These are phyloP conservation scores for Pestalotiopsis sp. DNA, from an alignment of 2,329 filamentous ascomycete genomes.

Conservation along the genomic window DNA sequence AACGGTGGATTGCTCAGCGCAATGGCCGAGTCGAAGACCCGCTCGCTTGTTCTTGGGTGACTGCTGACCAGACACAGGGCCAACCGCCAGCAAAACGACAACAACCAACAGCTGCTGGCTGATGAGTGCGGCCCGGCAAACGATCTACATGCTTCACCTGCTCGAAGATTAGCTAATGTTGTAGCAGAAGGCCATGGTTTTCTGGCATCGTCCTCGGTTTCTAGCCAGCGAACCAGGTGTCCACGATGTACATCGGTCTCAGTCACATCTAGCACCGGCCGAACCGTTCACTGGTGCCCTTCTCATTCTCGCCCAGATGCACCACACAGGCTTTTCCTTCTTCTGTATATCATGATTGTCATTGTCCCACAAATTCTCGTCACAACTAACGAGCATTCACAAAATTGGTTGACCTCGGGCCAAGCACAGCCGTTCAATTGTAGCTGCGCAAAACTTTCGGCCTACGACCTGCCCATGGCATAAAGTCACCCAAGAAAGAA, in stretches of 20 bases:
- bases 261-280: not conserved
- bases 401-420: not conserved
- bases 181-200: not conserved
- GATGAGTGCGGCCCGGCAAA: slow-evolving; percentile 15
- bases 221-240: not conserved
- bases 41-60: slow-evolving; percentile 14
- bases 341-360: not conserved
- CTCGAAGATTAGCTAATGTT: not conserved
- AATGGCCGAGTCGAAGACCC: slow-evolving; percentile 13
- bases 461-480: not conserved
- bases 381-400: not conserved
- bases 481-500: too few relatives aligned
- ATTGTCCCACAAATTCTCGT: not conserved
- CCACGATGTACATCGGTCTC: not conserved
- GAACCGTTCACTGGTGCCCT: not conserved
- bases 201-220: not conserved
- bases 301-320: not conserved
- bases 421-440: not conserved
- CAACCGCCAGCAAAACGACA: slow-evolving; percentile 35
- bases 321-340: not conserved
- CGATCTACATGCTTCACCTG: not conserved
- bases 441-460: not conserved
- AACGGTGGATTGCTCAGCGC: slow-evolving; percentile 23
- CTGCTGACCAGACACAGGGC: slow-evolving; percentile 30
- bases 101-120: slow-evolving; percentile 32